Conservation (phyloP, 2,329 filamentous ascomycete genomes). For the Beauveria rudraprayagi region DNA sequence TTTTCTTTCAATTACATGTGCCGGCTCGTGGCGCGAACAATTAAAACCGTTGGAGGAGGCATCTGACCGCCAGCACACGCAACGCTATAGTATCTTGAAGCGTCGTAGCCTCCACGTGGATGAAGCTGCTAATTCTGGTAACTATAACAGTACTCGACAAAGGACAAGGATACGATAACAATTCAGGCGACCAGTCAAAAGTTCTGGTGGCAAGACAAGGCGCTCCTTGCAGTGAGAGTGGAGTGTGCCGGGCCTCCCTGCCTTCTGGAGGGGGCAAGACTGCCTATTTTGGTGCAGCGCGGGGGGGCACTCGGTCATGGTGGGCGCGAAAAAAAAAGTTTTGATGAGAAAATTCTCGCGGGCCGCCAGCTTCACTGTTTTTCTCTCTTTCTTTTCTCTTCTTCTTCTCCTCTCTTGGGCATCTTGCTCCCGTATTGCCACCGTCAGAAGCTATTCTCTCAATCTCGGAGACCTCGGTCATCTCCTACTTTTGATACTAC, state of each 20-base stretch:
- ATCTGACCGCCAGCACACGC: neutral
- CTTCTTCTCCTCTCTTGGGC: conserved; percentile 17
- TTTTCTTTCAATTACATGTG: too few relatives aligned
- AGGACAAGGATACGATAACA: too few relatives aligned
- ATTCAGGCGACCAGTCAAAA: neutral
- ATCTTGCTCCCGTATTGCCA: conserved; percentile 7
- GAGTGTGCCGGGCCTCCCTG: neutral
- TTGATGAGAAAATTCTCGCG: conserved; percentile 8
- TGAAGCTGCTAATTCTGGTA: too few relatives aligned
- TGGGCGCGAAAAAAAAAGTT: conserved; percentile 8
- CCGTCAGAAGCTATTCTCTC: neutral
- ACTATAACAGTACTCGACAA: too few relatives aligned
- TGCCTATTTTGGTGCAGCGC: conserved; percentile 7
- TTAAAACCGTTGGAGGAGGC: neutral
- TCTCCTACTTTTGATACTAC: neutral
- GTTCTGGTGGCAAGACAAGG: neutral
- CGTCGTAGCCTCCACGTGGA: too few relatives aligned
- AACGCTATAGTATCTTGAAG: neutral
- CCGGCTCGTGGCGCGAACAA: too few relatives aligned
- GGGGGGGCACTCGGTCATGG: conserved; percentile 2
- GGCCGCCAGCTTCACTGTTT: neutral
- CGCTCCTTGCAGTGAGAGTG: neutral
- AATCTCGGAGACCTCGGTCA: neutral
- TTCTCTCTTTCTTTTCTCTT: neutral
- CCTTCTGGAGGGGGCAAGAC: neutral